Percentiles rank a stretch among this genome's conserved stretches.
Evolutionary conservation across 768 basidiomycete genomes (phyloP).

Genomic region (Cystofilobasidium macerans): DNA sequence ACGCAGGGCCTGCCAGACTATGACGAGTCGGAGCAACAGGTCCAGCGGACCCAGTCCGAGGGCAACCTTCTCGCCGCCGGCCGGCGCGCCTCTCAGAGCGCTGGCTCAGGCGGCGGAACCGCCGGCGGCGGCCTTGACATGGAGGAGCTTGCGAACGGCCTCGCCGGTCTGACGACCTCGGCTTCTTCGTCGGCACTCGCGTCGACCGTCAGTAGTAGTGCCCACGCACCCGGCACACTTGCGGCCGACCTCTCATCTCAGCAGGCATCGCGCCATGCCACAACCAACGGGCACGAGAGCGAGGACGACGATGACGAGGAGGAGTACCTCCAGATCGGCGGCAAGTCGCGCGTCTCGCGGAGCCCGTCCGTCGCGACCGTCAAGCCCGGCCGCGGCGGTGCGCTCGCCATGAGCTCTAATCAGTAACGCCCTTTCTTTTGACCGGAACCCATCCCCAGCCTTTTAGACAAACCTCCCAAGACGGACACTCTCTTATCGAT

Average conservation of each 20-base stretch:
- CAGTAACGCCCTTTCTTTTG: not conserved
- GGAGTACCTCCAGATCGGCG: conserved; percentile 8
- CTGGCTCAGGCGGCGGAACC: not conserved
- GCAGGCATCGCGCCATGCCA: not conserved
- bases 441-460: not conserved
- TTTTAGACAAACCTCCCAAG: not conserved
- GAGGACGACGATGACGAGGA: conserved; percentile 14
- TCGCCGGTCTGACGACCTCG: not conserved
- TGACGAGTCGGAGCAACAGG: conserved; percentile 51
- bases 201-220: conserved; percentile 7
- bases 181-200: conserved; percentile 20
- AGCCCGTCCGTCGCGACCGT: conserved; percentile 16
- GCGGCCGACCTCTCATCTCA: not conserved
- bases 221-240: conserved; percentile 14
- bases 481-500: not conserved
- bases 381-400: not conserved
- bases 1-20: conserved; percentile 74
- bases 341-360: not conserved
- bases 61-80: conserved; percentile 12
- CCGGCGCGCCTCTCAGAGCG: not conserved
- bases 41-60: conserved; percentile 21
- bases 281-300: conserved; percentile 2
- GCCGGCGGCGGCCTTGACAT: not conserved
- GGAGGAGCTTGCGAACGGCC: not conserved
- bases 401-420: not conserved